Conservation (phyloP, 1,284 basidiomycete species). For the Cryptococcus sp. region DNA sequence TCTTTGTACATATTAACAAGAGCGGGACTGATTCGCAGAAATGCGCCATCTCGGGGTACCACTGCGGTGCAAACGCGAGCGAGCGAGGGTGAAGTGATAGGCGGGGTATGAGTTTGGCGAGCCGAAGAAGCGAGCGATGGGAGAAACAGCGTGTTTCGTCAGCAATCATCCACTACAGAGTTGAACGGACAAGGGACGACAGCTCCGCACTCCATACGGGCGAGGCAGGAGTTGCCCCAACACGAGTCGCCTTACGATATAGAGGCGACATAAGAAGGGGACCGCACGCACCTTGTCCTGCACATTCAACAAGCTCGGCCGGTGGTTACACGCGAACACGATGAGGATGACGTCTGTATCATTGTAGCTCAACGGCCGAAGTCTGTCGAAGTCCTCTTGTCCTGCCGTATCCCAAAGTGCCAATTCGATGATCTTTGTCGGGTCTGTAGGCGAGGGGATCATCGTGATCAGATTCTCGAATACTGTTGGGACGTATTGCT, state of each 20-base stretch:
- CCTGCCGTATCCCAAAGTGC: constrained; percentile 98
- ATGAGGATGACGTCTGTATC: constrained; percentile 96
- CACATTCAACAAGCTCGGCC: constrained; percentile 90
- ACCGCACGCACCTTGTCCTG: constrained; percentile 65
- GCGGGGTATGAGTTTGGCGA: too few relatives aligned
- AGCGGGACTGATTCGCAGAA: constrained; percentile 94
- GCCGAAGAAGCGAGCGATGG: too few relatives aligned
- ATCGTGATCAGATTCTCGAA: constrained; percentile 97
- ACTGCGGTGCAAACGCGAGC: constrained; percentile 58
- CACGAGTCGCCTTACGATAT: too few relatives aligned
- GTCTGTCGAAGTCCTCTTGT: constrained; percentile 95
- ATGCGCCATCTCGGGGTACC: constrained; percentile 96
- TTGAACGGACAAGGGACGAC: too few relatives aligned
- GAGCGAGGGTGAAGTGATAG: too few relatives aligned
- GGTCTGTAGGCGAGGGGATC: constrained; percentile 69
- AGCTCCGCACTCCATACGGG: too few relatives aligned
- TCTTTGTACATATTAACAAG: constrained; percentile 92
- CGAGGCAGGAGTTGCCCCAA: too few relatives aligned
- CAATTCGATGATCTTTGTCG: constrained; percentile 83
- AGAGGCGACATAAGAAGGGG: too few relatives aligned
- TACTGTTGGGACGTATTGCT: constrained; percentile 97
- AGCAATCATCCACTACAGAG: too few relatives aligned
- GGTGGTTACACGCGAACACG: constrained; percentile 95
- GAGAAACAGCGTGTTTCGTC: too few relatives aligned
- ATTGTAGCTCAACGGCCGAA: constrained; percentile 91